These are phyloP conservation scores for Cucumis melo DNA, from an alignment of 306 rosid genomes.

Conservation along the genomic window DNA sequence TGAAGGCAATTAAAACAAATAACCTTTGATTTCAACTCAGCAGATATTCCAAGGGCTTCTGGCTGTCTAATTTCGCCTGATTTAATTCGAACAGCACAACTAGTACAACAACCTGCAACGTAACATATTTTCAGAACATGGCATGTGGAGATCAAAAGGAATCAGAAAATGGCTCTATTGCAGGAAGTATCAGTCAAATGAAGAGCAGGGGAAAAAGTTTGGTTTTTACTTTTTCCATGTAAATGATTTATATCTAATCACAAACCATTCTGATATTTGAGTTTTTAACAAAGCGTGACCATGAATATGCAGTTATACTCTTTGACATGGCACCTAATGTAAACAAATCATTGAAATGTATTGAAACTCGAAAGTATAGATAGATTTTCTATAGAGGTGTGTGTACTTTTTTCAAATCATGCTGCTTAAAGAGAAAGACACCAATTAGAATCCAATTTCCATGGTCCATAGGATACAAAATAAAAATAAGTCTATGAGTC, in stretches of 20 bases:
- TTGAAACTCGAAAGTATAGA: background rate
- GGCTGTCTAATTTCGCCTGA: constrained; percentile 86
- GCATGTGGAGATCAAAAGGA: background rate
- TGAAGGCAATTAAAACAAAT: background rate
- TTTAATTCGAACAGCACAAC: constrained; percentile 94
- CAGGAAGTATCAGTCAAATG: background rate
- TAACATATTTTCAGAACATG: background rate
- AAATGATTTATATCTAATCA: background rate
- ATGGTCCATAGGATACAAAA: background rate
- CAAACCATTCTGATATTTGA: background rate
- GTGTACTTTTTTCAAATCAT: background rate
- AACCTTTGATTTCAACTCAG: constrained; percentile 75
- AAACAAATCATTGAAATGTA: background rate
- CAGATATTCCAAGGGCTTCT: constrained; percentile 90
- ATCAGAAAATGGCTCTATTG: background rate
- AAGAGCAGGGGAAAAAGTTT: background rate
- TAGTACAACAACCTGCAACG: constrained; percentile 91
- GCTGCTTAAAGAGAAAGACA: background rate
- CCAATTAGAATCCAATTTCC: background rate
- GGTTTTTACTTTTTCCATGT: too few relatives aligned
- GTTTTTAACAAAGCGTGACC: background rate
- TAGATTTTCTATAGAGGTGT: background rate
- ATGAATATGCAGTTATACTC: background rate
- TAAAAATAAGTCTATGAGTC: background rate
- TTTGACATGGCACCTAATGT: background rate